phyloP scores from a whole-genome alignment of 306 rosid genomes.

The Lithocarpus polystachyus region DNA sequence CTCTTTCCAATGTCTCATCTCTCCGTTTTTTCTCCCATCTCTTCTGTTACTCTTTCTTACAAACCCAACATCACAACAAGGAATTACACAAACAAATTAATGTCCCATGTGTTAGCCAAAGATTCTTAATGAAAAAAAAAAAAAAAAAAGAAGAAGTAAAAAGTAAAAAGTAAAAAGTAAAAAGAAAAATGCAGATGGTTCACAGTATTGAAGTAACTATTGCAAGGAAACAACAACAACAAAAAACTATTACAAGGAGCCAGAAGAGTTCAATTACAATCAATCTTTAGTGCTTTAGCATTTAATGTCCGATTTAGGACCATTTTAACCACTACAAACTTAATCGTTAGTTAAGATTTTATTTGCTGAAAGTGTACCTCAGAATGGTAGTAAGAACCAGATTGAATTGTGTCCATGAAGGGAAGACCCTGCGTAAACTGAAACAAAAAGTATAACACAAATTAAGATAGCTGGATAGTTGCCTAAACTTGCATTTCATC shows the following conservation, averaged over 20 bases:
- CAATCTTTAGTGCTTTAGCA: background rate
- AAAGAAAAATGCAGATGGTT: too few relatives aligned
- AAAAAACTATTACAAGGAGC: background rate
- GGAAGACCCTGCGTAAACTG: constrained; percentile 39
- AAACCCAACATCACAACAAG: background rate
- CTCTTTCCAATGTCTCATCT: background rate
- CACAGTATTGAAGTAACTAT: background rate
- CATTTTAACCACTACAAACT: background rate
- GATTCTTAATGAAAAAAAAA: background rate
- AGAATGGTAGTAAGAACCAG: constrained; percentile 37
- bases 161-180: too few relatives aligned
- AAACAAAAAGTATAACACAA: constrained; percentile 16
- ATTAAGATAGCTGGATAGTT: constrained; percentile 11
- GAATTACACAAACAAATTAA: background rate
- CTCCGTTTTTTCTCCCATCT: background rate
- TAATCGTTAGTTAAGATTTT: background rate
- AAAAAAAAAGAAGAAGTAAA: background rate
- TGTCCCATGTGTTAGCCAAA: background rate
- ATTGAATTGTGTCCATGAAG: constrained; percentile 36
- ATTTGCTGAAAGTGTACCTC: constrained; percentile 43
- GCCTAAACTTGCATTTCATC: background rate
- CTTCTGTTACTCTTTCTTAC: background rate
- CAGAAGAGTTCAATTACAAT: background rate
- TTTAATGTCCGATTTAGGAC: background rate
- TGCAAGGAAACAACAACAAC: background rate